Percentiles rank a stretch among this genome's conserved stretches.
Conservation (phyloP, 2,329 filamentous ascomycete species). For the Paraphaeosphaeria sporulosa region DNA sequence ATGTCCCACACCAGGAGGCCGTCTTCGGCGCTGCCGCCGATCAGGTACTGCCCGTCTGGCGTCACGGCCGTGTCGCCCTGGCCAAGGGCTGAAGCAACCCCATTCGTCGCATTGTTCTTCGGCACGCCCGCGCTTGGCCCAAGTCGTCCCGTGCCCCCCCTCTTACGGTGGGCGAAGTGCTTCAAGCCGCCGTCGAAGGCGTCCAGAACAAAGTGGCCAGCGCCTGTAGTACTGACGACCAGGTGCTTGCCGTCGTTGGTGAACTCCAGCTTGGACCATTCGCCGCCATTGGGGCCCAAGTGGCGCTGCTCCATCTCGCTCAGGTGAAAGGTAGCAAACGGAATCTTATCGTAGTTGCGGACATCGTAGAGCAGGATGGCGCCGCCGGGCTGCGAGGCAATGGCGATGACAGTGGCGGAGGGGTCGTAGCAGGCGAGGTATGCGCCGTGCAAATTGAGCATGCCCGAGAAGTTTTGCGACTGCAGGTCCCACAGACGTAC, state of each 20-base stretch:
- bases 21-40: slow-evolving; percentile 76
- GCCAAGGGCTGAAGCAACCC: slow-evolving; percentile 44
- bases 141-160: slow-evolving; percentile 54
- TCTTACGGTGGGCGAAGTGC: slow-evolving; percentile 69
- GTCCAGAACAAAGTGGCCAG: slow-evolving; percentile 91
- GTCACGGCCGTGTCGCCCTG: slow-evolving; percentile 86
- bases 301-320: slow-evolving; percentile 65
- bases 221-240: slow-evolving; percentile 81
- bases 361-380: slow-evolving; percentile 89
- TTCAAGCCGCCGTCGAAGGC: slow-evolving; percentile 85
- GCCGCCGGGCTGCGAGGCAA: slow-evolving; percentile 82
- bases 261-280: slow-evolving; percentile 93
- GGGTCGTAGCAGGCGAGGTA: slow-evolving; percentile 91
- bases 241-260: slow-evolving; percentile 93
- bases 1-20: slow-evolving; percentile 90
- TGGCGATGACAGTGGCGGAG: slow-evolving; percentile 87
- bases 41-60: slow-evolving; percentile 85
- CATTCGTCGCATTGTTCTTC: slow-evolving; percentile 57
- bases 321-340: slow-evolving; percentile 87
- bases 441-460: slow-evolving; percentile 80
- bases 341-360: slow-evolving; percentile 90
- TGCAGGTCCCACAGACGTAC: slow-evolving; percentile 89
- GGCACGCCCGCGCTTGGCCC: slow-evolving; percentile 54
- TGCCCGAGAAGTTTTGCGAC: slow-evolving; percentile 80
- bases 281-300: slow-evolving; percentile 57